Conservation (phyloP, 352 stramenopile genomes). For the Plasmopara viticola region DNA sequence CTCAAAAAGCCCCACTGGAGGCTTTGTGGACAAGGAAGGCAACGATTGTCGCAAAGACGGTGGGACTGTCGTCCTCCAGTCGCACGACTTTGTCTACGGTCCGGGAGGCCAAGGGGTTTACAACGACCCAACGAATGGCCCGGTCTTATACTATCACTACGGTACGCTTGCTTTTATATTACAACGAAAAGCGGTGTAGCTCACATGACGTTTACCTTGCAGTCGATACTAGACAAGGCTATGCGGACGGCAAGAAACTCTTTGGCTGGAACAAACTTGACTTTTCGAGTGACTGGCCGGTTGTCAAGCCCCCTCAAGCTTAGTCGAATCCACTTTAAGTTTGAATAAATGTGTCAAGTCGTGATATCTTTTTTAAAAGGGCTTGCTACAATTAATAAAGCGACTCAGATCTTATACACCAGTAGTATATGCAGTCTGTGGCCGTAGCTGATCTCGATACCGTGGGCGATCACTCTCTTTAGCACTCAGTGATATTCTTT, state of each 20-base stretch:
- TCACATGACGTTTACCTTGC: constrained; percentile 1
- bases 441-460: constrained; percentile 13
- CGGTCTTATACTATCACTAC: constrained; percentile 53
- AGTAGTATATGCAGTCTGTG: constrained; percentile 14
- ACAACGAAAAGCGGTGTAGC: neutral
- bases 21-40: constrained; percentile 35
- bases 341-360: too few species aligned
- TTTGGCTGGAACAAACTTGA: constrained; percentile 51
- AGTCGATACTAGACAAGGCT: constrained; percentile 44
- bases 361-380: too few species aligned
- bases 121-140: constrained; percentile 34
- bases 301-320: neutral
- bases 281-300: constrained; percentile 41
- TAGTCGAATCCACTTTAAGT: too few species aligned
- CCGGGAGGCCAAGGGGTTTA: constrained; percentile 43
- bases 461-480: constrained; percentile 7
- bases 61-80: constrained; percentile 39
- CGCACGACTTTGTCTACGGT: constrained; percentile 36
- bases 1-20: constrained; percentile 26
- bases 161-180: constrained; percentile 16
- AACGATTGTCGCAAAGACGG: constrained; percentile 32
- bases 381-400: too few species aligned
- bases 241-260: constrained; percentile 39
- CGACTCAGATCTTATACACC: constrained; percentile 4
- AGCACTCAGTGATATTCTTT: constrained; percentile 12